Conservation (phyloP, 2,329 filamentous ascomycete genomes). For the Fusarium vanettenii region DNA sequence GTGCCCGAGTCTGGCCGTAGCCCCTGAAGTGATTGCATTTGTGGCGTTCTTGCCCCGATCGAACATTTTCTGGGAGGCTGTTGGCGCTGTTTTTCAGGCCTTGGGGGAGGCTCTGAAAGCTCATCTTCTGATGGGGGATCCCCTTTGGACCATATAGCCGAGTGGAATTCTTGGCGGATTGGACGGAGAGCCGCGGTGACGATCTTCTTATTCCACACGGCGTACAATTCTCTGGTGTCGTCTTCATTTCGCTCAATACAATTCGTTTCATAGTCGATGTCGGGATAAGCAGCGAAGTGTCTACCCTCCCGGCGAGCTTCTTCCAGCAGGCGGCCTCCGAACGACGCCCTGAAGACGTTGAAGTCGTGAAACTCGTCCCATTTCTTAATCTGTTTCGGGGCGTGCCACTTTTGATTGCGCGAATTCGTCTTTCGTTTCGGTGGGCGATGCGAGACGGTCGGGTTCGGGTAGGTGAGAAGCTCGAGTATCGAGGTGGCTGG, state of each 20-base stretch:
- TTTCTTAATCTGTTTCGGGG: not conserved
- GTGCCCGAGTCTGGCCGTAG: not conserved
- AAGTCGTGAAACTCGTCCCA: not conserved
- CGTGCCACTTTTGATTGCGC: not conserved
- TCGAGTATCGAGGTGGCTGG: not conserved
- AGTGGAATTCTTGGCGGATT: not conserved
- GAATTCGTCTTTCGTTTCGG: not conserved
- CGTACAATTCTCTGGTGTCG: not conserved
- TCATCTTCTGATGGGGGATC: not conserved
- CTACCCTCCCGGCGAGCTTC: not conserved
- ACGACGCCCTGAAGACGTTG: not conserved
- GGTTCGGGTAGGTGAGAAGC: not conserved
- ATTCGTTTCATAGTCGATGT: not conserved
- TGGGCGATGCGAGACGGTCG: not conserved
- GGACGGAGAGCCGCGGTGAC: not conserved
- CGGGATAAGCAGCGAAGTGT: not conserved
- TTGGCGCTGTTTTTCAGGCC: not conserved
- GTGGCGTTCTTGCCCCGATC: not conserved
- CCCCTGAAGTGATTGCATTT: not conserved
- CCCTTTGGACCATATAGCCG: not conserved
- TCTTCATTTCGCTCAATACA: not conserved
- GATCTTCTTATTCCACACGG: not conserved
- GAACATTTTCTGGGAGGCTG: not conserved
- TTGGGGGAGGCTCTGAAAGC: not conserved
- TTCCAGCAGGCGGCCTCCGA: not conserved